Base-by-base conservation (phyloP, 2,329 filamentous ascomycete genomes). In the Coniochaeta sp. region DNA sequence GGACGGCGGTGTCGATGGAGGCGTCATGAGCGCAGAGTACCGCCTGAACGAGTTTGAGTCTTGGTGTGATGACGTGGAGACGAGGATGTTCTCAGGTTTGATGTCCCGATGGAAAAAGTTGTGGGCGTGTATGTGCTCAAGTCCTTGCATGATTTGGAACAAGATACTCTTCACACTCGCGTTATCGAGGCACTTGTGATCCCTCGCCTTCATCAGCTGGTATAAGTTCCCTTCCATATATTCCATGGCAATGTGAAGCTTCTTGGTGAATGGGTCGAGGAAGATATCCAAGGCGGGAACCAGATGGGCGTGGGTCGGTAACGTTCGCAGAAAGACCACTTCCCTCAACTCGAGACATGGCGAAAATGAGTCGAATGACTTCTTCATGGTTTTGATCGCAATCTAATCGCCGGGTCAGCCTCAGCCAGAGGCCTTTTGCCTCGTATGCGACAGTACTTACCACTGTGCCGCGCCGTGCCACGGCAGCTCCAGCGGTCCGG, bases 331-430 rank as follows among this genome's bases (percentile, higher is more conserved):
- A 76, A 99, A 99, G 72, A 99, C 95, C 65, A 99, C 95, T 75
- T 99, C 95, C 63, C 95, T 89, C 59, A 99, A 84, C 75, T 99
- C 95, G 64, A 97, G 78, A 73, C 95, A 99, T 58, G 92, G 89
- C 17, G 85, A 79, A 71, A 97, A 92, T 1, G 91, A 96, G 68
- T 98, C 93, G 69, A 98, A 99, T 0, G 89, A 93, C 84, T 99
- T 99, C 83, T 99, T 99, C 95, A 99, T 99, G 6, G 95, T 98
- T 78, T 99, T 99, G 78, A 99, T 97, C 50, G 95, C 95, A 69
- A 99, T 90, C 95, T 98, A 67, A 61, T 59, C 60, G 60, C 58
- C 7, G 12, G n/a, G 40, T 50, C 19, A 59, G 36, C n/a, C 14
- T 50, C 19, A 59, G 36, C n/a, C 14, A 36, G 47, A 12, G n/a